Conservation (phyloP, 257 asterid species). For the Nicotiana obtusifolia region DNA sequence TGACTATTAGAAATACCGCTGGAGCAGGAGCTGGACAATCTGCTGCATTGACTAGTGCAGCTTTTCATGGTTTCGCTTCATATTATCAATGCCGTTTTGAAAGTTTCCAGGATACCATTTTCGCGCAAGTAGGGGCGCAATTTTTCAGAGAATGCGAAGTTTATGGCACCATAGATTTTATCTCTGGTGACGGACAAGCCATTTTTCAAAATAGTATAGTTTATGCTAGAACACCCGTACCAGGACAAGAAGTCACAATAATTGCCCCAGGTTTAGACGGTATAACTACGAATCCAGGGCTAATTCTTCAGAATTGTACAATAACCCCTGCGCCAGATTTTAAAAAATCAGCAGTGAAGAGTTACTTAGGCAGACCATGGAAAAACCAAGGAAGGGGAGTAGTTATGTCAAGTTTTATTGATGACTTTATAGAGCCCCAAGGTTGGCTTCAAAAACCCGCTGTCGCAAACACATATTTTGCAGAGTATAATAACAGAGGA, state of each 20-base stretch:
- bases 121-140: not conserved
- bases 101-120: not conserved
- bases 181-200: not conserved
- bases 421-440: not conserved
- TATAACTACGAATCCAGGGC: not conserved
- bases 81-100: not conserved
- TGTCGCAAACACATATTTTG: not conserved
- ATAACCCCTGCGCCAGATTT: not conserved
- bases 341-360: not conserved
- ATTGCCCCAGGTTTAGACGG: not conserved
- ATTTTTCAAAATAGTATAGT: not conserved
- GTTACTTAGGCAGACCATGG: conserved; percentile 10
- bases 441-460: not conserved
- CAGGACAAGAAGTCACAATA: not conserved
- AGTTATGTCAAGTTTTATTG: not conserved
- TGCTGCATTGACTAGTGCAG: not conserved
- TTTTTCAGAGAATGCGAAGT: not conserved
- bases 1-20: not conserved
- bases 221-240: not conserved
- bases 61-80: not conserved
- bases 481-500: conserved; percentile 4
- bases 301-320: not conserved
- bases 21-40: not conserved
- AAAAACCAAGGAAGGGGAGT: not conserved
- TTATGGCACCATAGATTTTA: not conserved